Conservation (phyloP, 2,329 filamentous ascomycete genomes). For the Xylariaceae sp. region DNA sequence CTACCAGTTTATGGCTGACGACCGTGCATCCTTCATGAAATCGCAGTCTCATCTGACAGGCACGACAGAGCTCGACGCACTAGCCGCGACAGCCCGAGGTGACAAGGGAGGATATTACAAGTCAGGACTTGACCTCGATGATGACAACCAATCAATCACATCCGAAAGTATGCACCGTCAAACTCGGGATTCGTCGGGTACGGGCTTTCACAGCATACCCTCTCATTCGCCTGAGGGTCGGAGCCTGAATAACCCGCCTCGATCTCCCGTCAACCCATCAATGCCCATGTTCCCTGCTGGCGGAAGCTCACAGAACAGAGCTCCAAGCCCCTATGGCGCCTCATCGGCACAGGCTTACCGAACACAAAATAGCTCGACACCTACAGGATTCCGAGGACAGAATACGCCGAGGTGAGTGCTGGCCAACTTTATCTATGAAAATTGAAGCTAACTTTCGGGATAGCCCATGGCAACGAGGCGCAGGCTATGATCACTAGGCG, state of each 20-base stretch:
- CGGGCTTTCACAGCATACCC: slow-evolving; percentile 16
- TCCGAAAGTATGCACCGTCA: slow-evolving; percentile 47
- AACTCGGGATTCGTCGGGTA: slow-evolving; percentile 27
- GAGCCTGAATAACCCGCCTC: slow-evolving; percentile 33
- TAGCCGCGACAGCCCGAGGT: slow-evolving; percentile 76
- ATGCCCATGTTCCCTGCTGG: slow-evolving; percentile 48
- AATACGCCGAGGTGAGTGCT: slow-evolving; percentile 44
- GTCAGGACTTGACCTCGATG: slow-evolving; percentile 61
- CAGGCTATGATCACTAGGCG: slow-evolving; percentile 48
- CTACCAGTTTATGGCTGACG: slow-evolving; percentile 86
- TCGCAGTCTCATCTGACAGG: slow-evolving; percentile 68
- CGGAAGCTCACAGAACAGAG: slow-evolving; percentile 22
- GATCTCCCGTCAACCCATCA: slow-evolving; percentile 47
- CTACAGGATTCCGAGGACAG: slow-evolving; percentile 37
- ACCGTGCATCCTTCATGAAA: slow-evolving; percentile 87
- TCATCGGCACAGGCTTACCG: slow-evolving; percentile 34
- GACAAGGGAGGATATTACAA: slow-evolving; percentile 57
- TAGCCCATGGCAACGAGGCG: slow-evolving; percentile 55
- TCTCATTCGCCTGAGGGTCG: slow-evolving; percentile 17
- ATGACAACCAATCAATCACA: slow-evolving; percentile 64
- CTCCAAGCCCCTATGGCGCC: slow-evolving; percentile 30
- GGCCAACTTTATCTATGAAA: background rate
- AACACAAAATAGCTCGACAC: slow-evolving; percentile 38
- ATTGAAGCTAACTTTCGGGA: slow-evolving; percentile 20
- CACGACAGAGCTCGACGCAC: slow-evolving; percentile 76